Percentiles rank a stretch among this genome's conserved stretches.
phyloP scores from a whole-genome alignment of 257 asterid genomes.

The Echium plantagineum region DNA sequence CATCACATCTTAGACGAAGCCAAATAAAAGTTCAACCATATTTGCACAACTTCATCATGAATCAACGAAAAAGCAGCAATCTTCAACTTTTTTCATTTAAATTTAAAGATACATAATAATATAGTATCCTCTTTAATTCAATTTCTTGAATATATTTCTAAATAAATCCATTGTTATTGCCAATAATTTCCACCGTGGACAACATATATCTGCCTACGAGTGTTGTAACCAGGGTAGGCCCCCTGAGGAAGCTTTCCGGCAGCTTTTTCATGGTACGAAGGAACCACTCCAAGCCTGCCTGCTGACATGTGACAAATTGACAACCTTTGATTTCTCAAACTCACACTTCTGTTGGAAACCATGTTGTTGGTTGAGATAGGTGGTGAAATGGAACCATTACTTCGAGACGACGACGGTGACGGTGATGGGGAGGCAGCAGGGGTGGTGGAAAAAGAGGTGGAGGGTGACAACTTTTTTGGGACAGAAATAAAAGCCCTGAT shows the following conservation, averaged over 20 bases:
- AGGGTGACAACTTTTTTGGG: conserved; percentile 34
- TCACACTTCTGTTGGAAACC: conserved; percentile 8
- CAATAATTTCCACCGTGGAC: conserved; percentile 45
- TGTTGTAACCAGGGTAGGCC: conserved; percentile 21
- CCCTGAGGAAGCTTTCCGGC: conserved; percentile 30
- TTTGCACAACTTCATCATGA: background rate
- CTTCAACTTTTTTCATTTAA: background rate
- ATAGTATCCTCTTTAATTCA: background rate
- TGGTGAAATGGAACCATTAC: conserved; percentile 31
- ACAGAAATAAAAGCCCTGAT: conserved; percentile 56
- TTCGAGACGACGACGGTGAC: conserved; percentile 27
- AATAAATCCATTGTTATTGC: conserved; percentile 24
- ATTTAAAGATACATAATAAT: background rate
- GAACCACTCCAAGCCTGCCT: conserved; percentile 27
- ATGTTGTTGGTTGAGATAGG: no score
- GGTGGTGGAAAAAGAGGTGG: conserved; percentile 14
- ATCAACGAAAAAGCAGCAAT: background rate
- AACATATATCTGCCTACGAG: conserved; percentile 29
- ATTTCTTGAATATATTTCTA: background rate
- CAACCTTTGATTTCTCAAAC: conserved; percentile 8
- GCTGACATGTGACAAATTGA: background rate
- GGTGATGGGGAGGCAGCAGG: conserved; percentile 21
- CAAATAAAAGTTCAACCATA: background rate
- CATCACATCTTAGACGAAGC: background rate
- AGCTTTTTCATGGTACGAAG: conserved; percentile 15